A percentile compares a stretch with the other conserved stretches of the same genome.
phyloP scores from a whole-genome alignment of 306 rosid species.

The Cercis canadensis region DNA sequence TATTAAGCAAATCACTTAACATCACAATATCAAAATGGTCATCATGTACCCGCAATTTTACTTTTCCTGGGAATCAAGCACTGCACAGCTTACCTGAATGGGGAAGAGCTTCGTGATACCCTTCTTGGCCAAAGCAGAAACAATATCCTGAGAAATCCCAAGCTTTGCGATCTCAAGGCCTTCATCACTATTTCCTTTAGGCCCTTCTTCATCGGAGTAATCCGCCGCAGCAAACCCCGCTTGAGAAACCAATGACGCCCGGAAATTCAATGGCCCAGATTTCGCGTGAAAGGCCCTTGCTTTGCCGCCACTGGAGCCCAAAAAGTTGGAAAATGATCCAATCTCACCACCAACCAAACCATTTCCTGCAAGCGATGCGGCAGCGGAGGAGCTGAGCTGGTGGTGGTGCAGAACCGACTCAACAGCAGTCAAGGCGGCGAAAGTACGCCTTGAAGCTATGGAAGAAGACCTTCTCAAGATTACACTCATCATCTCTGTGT shows the following conservation, averaged over 20 bases:
- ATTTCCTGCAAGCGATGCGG: conserved; percentile 4
- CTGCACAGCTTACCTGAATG: conserved; percentile 66
- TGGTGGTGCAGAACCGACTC: conserved; percentile 35
- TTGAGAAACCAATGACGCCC: conserved; percentile 51
- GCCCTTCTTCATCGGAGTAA: conserved; percentile 49
- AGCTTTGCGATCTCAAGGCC: conserved; percentile 84
- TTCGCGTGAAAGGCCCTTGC: conserved; percentile 55
- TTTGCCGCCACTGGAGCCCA: conserved; percentile 30
- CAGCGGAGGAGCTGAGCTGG: conserved; percentile 25
- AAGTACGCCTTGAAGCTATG: conserved; percentile 38
- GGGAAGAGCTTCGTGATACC: conserved; percentile 91
- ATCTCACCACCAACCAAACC: conserved; percentile 19
- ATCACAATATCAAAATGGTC: background rate
- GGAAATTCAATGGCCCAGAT: conserved; percentile 56
- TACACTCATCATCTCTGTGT: conserved; percentile 44
- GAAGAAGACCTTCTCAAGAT: conserved; percentile 54
- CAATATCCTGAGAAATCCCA: conserved; percentile 75
- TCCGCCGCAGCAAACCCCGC: conserved; percentile 69
- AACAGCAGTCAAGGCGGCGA: conserved; percentile 52
- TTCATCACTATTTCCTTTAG: conserved; percentile 53
- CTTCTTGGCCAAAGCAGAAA: conserved; percentile 76
- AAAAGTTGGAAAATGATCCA: conserved; percentile 25
- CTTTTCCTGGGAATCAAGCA: background rate
- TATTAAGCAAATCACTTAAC: background rate
- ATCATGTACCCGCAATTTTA: background rate